These are phyloP conservation scores for Carallia brachiata DNA, from an alignment of 345 rosid species.

Conservation along the genomic window DNA sequence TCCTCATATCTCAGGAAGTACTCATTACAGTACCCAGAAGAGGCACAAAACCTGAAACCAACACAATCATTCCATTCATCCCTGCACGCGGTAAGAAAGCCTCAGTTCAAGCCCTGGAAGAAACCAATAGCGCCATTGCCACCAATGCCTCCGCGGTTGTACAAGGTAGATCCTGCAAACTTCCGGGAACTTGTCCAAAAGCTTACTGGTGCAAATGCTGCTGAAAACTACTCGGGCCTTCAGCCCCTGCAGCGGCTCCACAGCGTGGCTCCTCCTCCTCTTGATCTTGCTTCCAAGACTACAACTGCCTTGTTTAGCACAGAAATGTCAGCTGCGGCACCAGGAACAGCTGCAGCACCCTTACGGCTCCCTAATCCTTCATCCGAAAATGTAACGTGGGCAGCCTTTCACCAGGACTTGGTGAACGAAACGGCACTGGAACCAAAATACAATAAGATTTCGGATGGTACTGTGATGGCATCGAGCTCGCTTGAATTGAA, in stretches of 20 bases:
- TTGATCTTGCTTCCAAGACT: constrained; percentile 15
- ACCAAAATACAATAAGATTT: constrained; percentile 9
- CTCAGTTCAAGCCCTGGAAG: constrained; percentile 54
- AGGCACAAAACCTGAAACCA: constrained; percentile 2
- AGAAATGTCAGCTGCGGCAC: neutral
- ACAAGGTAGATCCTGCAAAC: constrained; percentile 70
- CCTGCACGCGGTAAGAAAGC: constrained; percentile 55
- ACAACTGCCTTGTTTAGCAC: constrained; percentile 9
- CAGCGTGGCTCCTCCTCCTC: constrained; percentile 47
- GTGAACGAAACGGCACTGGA: constrained; percentile 20
- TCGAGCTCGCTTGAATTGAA: constrained; percentile 35
- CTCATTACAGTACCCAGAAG: constrained; percentile 4
- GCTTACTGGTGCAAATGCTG: constrained; percentile 57
- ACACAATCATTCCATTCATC: constrained; percentile 32
- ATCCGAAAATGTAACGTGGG: constrained; percentile 18
- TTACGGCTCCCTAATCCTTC: constrained; percentile 13
- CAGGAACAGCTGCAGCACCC: neutral
- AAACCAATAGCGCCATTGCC: constrained; percentile 62
- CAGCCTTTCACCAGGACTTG: constrained; percentile 31
- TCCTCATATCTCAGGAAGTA: constrained; percentile 21
- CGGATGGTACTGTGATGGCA: constrained; percentile 7
- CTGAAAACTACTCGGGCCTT: neutral
- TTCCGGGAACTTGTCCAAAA: constrained; percentile 82
- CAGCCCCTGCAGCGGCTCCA: constrained; percentile 32
- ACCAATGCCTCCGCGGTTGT: constrained; percentile 59